Percentiles rank a stretch among this genome's conserved stretches.
phyloP scores from a whole-genome alignment of 345 rosid genomes.

The Brassica juncea region DNA sequence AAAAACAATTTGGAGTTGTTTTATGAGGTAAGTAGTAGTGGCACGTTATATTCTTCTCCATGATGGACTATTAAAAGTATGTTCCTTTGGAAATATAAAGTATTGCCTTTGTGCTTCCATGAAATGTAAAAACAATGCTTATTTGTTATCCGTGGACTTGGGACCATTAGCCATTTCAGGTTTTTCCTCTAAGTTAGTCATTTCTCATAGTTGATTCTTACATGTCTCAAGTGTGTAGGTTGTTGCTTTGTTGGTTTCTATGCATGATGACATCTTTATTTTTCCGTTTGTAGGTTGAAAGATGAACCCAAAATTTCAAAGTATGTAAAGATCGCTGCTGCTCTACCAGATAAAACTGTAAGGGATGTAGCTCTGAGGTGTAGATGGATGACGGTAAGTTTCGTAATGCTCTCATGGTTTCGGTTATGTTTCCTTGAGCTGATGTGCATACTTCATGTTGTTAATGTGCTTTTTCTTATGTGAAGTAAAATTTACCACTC shows the following conservation, averaged over 20 bases:
- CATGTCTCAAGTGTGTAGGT: background rate
- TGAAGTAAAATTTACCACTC: slow-evolving; percentile 1
- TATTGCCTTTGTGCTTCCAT: slow-evolving; percentile 28
- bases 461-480: slow-evolving; percentile 16
- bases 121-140: background rate
- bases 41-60: slow-evolving; percentile 34
- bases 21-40: slow-evolving; percentile 24
- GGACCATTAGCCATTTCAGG: slow-evolving; percentile 15
- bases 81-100: slow-evolving; percentile 26
- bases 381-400: slow-evolving; percentile 59
- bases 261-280: slow-evolving; percentile 7
- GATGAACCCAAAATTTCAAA: slow-evolving; percentile 70
- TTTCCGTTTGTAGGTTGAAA: slow-evolving; percentile 49
- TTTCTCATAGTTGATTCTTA: background rate
- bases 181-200: no score
- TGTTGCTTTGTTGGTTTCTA: background rate
- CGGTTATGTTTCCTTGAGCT: background rate
- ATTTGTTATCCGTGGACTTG: background rate
- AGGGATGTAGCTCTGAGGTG: slow-evolving; percentile 99
- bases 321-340: slow-evolving; percentile 86
- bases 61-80: slow-evolving; percentile 41
- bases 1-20: slow-evolving; percentile 17
- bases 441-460: background rate
- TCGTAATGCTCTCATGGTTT: slow-evolving; percentile 10
- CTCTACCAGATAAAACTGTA: slow-evolving; percentile 84